Evolutionary conservation across 257 asterid genomes (phyloP), one percentile per base, ranked within the genome.

Genomic region (Solanum chiquidenum): DNA sequence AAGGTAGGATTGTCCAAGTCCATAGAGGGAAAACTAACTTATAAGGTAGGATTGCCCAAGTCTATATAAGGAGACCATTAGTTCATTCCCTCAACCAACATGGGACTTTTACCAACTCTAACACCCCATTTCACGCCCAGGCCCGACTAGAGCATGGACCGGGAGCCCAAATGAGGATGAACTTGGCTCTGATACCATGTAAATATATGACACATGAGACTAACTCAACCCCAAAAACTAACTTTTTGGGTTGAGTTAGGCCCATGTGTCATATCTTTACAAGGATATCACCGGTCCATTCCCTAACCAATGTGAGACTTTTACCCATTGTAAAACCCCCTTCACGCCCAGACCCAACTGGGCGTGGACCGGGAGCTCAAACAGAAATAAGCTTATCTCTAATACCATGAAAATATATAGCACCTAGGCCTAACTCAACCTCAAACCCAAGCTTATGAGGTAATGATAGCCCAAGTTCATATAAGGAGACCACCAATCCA

Each of bases 311-410:
- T 7, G 25, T 55, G 25, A 55, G 1, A 20, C 66, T 55, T 55
- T 20, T 20, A 0, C 5, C 12, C 25, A 3, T 55, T 55, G 12
- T 55, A 55, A 55, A 20, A 52, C 0, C 25, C 5, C 66, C 4
- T 55, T 55, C 66, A 55, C 12, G 11, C 12, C 2, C 0, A 20
- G 11, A 5, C 5, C 1, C 25, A 55, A 55, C 5, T 55, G 25
- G 25, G 66, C 12, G 5, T 55, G 0, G 25, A 20, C 0, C 25
- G 0, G 4, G 25, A 1, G 25, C 64, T 23, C n/a, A 55, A 20
- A 55, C 12, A 20, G 0, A 20, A 55, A 55, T 55, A 5, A 55
- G 3, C 66, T 55, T 7, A 0, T 20, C 25, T 7, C 0, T 55
- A 5, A 55, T 20, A 1, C 66, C 66, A 20, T 55, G 25, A 55